A percentile compares a stretch with the other conserved stretches of the same genome.
Conservation (phyloP, 164 flowering plant species). For the Cinnamomum micranthum region DNA sequence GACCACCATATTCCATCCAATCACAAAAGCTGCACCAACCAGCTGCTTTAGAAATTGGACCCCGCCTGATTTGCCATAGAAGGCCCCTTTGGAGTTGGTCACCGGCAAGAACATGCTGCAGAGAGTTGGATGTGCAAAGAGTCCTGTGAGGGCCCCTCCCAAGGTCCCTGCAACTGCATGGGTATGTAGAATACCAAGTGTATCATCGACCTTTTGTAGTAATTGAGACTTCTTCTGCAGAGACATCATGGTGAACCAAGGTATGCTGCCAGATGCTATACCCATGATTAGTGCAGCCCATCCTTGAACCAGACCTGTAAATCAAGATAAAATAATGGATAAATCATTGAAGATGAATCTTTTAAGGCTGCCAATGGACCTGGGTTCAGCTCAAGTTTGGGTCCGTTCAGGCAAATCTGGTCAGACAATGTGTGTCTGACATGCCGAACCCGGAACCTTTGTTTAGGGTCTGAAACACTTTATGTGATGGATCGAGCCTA, state of each 20-base stretch:
- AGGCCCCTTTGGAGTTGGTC: conserved; percentile 24
- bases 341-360: background rate
- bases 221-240: conserved; percentile 11
- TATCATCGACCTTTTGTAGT: conserved; percentile 23
- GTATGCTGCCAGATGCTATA: conserved; percentile 10
- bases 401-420: too few species aligned
- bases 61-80: conserved; percentile 17
- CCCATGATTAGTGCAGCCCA: conserved; percentile 36
- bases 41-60: conserved; percentile 21
- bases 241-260: conserved; percentile 36
- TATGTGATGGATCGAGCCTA: too few species aligned
- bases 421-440: too few species aligned
- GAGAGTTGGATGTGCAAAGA: conserved; percentile 32
- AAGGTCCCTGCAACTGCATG: conserved; percentile 34
- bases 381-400: too few species aligned
- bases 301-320: conserved; percentile 25
- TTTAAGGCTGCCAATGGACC: too few species aligned
- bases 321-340: background rate
- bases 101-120: conserved; percentile 20
- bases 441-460: too few species aligned
- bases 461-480: too few species aligned
- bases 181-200: conserved; percentile 24
- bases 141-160: conserved; percentile 33
- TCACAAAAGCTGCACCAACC: conserved; percentile 17
- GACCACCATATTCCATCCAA: conserved; percentile 18